Evolutionary conservation across 352 stramenopile genomes (phyloP).

Genomic region (Globisporangium camurandrum): DNA sequence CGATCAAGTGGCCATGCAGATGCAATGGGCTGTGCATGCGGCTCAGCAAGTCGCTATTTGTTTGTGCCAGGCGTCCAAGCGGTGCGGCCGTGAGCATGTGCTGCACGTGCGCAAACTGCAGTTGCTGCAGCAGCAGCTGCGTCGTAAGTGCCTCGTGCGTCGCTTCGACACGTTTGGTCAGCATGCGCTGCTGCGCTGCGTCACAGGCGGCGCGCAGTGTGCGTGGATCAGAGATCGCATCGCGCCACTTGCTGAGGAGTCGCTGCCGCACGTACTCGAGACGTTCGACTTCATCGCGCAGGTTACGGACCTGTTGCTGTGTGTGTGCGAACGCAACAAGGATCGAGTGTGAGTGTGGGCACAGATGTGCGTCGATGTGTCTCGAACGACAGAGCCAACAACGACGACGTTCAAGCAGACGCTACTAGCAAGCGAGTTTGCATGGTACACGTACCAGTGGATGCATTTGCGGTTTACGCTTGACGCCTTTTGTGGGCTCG

Average conservation of each 20-base stretch:
- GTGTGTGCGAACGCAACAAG: neutral
- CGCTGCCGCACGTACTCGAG: neutral
- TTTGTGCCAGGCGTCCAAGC: conserved; percentile 21
- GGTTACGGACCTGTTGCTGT: neutral
- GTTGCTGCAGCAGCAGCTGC: conserved; percentile 12
- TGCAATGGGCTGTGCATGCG: conserved; percentile 30
- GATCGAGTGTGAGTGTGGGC: too few species aligned
- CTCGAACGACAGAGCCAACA: too few species aligned
- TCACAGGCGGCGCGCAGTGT: conserved; percentile 23
- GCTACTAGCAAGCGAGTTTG: too few species aligned
- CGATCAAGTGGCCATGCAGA: conserved; percentile 11
- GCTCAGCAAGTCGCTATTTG: conserved; percentile 30
- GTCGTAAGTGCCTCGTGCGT: conserved; percentile 29
- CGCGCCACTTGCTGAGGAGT: neutral
- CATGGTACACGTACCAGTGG: too few species aligned
- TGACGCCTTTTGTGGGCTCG: too few species aligned
- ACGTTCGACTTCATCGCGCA: neutral
- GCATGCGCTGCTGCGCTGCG: conserved; percentile 36
- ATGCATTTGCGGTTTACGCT: too few species aligned
- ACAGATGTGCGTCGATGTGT: too few species aligned
- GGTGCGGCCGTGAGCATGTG: conserved; percentile 36
- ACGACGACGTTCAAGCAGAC: too few species aligned
- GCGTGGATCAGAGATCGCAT: neutral
- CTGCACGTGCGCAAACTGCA: conserved; percentile 47
- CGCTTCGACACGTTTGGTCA: conserved; percentile 39